phyloP scores from a whole-genome alignment of 345 rosid genomes.

The Triadica sebifera region DNA sequence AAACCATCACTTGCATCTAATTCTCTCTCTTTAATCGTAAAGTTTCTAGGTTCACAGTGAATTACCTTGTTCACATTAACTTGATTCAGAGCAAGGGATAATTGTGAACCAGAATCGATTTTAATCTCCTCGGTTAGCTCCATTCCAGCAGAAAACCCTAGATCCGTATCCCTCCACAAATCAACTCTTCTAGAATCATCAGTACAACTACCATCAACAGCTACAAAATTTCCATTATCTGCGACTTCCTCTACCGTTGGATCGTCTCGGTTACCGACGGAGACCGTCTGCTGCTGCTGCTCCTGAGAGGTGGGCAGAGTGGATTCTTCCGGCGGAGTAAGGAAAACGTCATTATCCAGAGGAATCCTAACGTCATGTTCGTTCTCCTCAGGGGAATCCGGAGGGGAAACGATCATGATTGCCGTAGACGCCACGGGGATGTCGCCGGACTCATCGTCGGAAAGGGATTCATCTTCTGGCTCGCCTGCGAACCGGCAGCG shows the following conservation, averaged over 20 bases:
- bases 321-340: conserved; percentile 29
- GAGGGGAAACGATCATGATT: conserved; percentile 39
- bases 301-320: not conserved
- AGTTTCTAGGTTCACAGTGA: conserved; percentile 10
- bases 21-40: conserved; percentile 25
- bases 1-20: conserved; percentile 1
- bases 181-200: conserved; percentile 27
- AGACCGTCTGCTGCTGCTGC: not conserved
- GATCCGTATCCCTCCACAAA: conserved; percentile 43
- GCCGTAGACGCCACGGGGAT: conserved; percentile 27
- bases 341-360: conserved; percentile 18
- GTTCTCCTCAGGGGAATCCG: not conserved
- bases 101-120: not conserved
- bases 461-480: not conserved
- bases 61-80: conserved; percentile 9
- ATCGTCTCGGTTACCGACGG: not conserved
- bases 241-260: not conserved
- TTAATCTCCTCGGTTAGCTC: conserved; percentile 31
- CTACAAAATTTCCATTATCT: not conserved
- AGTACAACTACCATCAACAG: conserved; percentile 1
- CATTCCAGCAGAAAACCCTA: conserved; percentile 29
- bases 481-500: conserved; percentile 19
- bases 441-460: conserved; percentile 17
- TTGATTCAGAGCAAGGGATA: not conserved
- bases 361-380: not conserved